Conservation (phyloP, 441 rosid genomes). For the Croton laevigatus region DNA sequence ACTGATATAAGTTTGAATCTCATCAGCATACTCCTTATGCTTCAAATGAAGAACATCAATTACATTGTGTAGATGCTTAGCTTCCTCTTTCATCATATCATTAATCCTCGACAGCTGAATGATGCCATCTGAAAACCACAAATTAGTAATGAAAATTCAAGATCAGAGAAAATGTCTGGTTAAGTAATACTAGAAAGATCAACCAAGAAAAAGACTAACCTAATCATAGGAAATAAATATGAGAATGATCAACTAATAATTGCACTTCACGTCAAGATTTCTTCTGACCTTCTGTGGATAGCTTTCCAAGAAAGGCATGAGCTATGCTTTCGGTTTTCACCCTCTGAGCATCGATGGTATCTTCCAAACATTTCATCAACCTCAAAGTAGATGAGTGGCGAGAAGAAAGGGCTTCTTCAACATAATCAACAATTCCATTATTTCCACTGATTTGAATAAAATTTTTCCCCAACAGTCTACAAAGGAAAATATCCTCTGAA, state of each 20-base stretch:
- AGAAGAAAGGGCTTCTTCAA: slow-evolving; percentile 61
- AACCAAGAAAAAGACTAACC: slow-evolving; percentile 23
- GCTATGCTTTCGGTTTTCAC: slow-evolving; percentile 52
- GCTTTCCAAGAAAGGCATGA: slow-evolving; percentile 40
- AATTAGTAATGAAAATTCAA: slow-evolving; percentile 23
- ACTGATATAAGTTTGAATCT: slow-evolving; percentile 46
- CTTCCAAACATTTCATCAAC: slow-evolving; percentile 71
- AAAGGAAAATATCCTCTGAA: slow-evolving; percentile 78
- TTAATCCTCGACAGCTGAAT: slow-evolving; percentile 63
- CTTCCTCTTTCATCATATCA: slow-evolving; percentile 86
- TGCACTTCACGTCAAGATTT: slow-evolving; percentile 30
- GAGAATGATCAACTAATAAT: slow-evolving; percentile 23
- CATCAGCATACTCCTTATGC: slow-evolving; percentile 56
- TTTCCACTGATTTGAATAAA: slow-evolving; percentile 39
- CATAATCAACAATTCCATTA: slow-evolving; percentile 45
- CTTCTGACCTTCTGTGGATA: slow-evolving; percentile 68
- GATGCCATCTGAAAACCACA: slow-evolving; percentile 48
- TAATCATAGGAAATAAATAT: slow-evolving; percentile 20
- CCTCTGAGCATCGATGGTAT: slow-evolving; percentile 62
- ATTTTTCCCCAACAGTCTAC: slow-evolving; percentile 70
- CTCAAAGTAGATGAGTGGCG: slow-evolving; percentile 61
- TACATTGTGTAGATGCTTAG: slow-evolving; percentile 50
- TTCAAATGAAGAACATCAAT: slow-evolving; percentile 61
- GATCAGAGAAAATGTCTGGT: slow-evolving; percentile 1
- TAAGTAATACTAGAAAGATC: not conserved